Evolutionary conservation across 2,329 filamentous ascomycete species (phyloP), one percentile per base, ranked within the genome.

Genomic region (Beauveria asiatica): DNA sequence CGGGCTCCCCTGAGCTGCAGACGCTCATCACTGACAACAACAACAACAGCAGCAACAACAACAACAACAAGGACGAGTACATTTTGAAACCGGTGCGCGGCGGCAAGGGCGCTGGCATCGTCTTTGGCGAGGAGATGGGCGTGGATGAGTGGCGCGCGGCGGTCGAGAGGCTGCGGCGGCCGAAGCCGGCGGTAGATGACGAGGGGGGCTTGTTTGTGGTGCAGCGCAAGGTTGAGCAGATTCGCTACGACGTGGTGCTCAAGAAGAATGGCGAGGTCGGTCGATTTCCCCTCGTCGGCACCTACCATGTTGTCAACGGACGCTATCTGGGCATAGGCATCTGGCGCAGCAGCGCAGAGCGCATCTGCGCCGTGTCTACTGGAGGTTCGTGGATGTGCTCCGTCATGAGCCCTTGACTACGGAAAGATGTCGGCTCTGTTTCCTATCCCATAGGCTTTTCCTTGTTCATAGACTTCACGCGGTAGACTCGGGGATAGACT

Each of bases 41-140:
- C 25, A 27, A 65, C n/a, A n/a, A n/a, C 23, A 23, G 4, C 23
- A 23, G 3, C 23, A 23, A 3, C 23, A 23, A 23, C 23, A 23
- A 23, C 23, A 23, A 8, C 7, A 9, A 30, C 27, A 30, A 65
- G 16, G 42, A 70, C 4, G 45, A 67, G 1, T 75, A 70, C 61
- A 63, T 77, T 0, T 65, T 77, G 0, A 77, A 77, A 50, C 73
- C 73, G 0, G 70, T 73, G 16, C 70, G 72, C 1, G 67, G 72
- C 13, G 75, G 74, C 0, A 75, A 75, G 48, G 75, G 75, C 0
- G 69, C 67, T 0, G 75, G 75, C 1, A 76, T 77, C 42, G 44
- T 74, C 0, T 76, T 77, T 55, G 72, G 74, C 10, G 70, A 74
- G 3, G 72, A 76, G 17, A 11, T 75, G 3, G 61, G 53, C 3